Conservation (phyloP, 2,329 filamentous ascomycete species). For the Ophiosphaerella narmari region DNA sequence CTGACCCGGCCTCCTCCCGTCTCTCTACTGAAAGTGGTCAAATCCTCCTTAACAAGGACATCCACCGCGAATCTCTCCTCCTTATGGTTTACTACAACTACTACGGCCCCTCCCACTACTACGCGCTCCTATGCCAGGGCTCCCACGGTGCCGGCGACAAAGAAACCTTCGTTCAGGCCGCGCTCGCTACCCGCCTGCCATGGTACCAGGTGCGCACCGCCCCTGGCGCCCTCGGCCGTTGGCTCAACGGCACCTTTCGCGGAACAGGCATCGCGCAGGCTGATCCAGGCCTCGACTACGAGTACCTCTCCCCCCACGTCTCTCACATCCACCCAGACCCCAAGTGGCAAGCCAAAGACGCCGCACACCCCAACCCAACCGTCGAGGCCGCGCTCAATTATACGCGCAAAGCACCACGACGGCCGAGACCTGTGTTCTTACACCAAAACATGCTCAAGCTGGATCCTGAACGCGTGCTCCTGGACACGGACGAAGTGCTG, state of each 20-base stretch:
- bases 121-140: conserved; percentile 54
- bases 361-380: background rate
- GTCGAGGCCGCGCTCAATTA: conserved; percentile 6
- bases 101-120: conserved; percentile 58
- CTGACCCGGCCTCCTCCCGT: conserved; percentile 32
- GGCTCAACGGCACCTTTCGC: conserved; percentile 12
- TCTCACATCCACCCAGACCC: conserved; percentile 17
- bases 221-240: conserved; percentile 38
- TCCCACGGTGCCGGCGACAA: conserved; percentile 54
- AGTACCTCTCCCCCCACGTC: conserved; percentile 18
- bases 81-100: conserved; percentile 62
- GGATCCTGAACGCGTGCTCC: conserved; percentile 17
- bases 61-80: conserved; percentile 53
- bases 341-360: conserved; percentile 13
- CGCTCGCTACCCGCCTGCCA: conserved; percentile 47
- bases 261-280: conserved; percentile 23
- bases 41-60: conserved; percentile 55
- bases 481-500: conserved; percentile 1
- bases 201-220: conserved; percentile 49
- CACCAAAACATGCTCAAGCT: conserved; percentile 29
- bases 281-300: conserved; percentile 25
- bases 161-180: conserved; percentile 55
- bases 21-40: conserved; percentile 56
- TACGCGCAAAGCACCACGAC: conserved; percentile 4
- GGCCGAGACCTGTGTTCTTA: conserved; percentile 22